Evolutionary conservation across 805 yeast genomes (phyloP).

Genomic region (Helenozyma baotianmanensis): DNA sequence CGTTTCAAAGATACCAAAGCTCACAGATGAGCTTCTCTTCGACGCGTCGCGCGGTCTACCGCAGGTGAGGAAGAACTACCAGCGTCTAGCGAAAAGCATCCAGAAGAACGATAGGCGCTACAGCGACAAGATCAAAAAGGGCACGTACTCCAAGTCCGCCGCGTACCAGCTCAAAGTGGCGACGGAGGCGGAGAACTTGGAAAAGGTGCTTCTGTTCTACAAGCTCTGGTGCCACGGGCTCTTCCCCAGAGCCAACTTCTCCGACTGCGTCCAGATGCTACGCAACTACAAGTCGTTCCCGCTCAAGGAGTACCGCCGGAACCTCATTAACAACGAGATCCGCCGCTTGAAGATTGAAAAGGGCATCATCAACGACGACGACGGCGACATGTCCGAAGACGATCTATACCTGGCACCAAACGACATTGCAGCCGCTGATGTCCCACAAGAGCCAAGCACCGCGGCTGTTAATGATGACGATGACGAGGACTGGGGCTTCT

Average conservation of each 20-base stretch:
- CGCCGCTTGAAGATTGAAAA: conserved; percentile 14
- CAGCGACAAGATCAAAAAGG: conserved; percentile 12
- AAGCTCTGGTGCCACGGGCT: conserved; percentile 44
- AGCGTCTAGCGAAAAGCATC: conserved; percentile 21
- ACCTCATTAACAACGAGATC: conserved; percentile 12
- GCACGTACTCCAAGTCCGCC: conserved; percentile 10
- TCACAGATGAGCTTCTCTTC: conserved; percentile 37
- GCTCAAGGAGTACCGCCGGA: conserved; percentile 11
- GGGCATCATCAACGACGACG: conserved; percentile 15
- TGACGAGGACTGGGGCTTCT: conserved; percentile 19
- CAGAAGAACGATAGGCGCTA: conserved; percentile 22
- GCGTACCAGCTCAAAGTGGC: conserved; percentile 21
- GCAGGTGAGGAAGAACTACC: conserved; percentile 28
- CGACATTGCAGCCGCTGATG: conserved; percentile 4
- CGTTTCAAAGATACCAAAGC: conserved; percentile 26
- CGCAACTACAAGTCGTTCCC: conserved; percentile 11
- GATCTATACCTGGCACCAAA: conserved; percentile 9
- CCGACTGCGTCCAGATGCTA: conserved; percentile 14
- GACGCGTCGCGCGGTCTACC: conserved; percentile 30
- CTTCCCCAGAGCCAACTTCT: conserved; percentile 16
- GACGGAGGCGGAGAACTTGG: conserved; percentile 32
- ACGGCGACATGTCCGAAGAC: conserved; percentile 2
- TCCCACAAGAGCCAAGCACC: conserved; percentile 6
- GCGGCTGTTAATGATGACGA: conserved; percentile 8
- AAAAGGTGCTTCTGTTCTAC: conserved; percentile 36